A percentile compares a stretch with the other conserved stretches of the same genome.
Evolutionary conservation across 1,284 basidiomycete species (phyloP).

Genomic region (Cutaneotrichosporon cutaneum): DNA sequence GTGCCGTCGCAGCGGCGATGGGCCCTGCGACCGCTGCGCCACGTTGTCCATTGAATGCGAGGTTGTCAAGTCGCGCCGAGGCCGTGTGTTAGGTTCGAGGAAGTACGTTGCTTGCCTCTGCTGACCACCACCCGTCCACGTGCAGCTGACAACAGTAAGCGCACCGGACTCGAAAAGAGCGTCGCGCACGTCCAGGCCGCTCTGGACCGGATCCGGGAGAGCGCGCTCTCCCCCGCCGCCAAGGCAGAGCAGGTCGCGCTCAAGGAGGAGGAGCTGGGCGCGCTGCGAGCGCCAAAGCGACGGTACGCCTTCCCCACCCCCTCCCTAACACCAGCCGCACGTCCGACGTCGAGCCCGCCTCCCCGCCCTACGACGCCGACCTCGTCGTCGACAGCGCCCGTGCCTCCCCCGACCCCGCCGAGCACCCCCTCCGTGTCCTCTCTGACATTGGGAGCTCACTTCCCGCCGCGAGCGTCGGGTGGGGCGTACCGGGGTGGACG

Average conservation of each 20-base stretch:
- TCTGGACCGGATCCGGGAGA: slow-evolving; percentile 13
- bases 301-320: background rate
- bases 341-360: background rate
- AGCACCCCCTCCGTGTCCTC: slow-evolving; percentile 10
- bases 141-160: slow-evolving; percentile 5
- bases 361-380: slow-evolving; percentile 3
- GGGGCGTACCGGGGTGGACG: slow-evolving; percentile 3
- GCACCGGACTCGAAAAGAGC: slow-evolving; percentile 9
- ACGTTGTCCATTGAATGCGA: slow-evolving; percentile 9
- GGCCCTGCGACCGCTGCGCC: slow-evolving; percentile 10
- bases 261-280: background rate
- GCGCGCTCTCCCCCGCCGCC: background rate
- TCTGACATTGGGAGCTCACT: slow-evolving; percentile 8
- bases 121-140: too few species aligned
- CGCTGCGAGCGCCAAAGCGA: background rate
- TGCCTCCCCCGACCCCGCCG: slow-evolving; percentile 8
- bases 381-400: slow-evolving; percentile 11
- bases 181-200: slow-evolving; percentile 14
- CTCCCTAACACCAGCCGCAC: background rate
- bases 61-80: slow-evolving; percentile 15
- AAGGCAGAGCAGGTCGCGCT: slow-evolving; percentile 2
- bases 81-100: slow-evolving; percentile 7
- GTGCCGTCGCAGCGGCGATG: slow-evolving; percentile 1
- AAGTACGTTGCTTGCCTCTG: too few species aligned
- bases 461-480: background rate